These are phyloP conservation scores for Xylariaceae sp. DNA, from an alignment of 2,329 filamentous ascomycete genomes.

Conservation along the genomic window DNA sequence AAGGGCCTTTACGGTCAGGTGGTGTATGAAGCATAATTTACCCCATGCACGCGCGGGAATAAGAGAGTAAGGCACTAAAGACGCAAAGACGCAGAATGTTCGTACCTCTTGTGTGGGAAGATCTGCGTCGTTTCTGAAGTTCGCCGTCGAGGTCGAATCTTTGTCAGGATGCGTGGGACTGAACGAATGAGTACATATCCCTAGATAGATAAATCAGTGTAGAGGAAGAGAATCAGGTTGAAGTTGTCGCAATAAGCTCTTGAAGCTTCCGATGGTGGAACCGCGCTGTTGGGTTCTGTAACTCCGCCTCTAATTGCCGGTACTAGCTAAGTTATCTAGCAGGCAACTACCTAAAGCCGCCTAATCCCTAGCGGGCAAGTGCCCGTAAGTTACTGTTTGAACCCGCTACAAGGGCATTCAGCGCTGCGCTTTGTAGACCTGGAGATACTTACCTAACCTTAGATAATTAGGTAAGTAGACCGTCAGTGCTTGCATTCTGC, in stretches of 20 bases:
- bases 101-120: not conserved
- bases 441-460: too few species aligned
- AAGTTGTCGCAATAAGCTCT: not conserved
- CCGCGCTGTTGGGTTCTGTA: not conserved
- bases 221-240: not conserved
- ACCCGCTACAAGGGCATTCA: too few species aligned
- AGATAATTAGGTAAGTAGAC: too few species aligned
- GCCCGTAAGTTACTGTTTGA: too few species aligned
- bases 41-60: not conserved
- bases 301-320: not conserved
- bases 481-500: too few species aligned
- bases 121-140: not conserved
- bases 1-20: too few species aligned
- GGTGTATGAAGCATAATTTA: not conserved
- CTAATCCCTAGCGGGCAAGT: too few species aligned
- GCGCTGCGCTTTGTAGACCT: too few species aligned
- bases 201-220: too few species aligned
- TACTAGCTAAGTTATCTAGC: not conserved
- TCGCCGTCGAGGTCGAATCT: not conserved
- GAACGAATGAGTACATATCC: not conserved
- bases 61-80: not conserved
- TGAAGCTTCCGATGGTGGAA: not conserved
- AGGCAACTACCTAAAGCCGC: not conserved
- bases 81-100: not conserved
- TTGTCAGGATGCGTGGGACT: not conserved